Evolutionary conservation across 768 basidiomycete species (phyloP), one percentile per base, ranked within the genome.

Genomic region (Trametes meyenii): DNA sequence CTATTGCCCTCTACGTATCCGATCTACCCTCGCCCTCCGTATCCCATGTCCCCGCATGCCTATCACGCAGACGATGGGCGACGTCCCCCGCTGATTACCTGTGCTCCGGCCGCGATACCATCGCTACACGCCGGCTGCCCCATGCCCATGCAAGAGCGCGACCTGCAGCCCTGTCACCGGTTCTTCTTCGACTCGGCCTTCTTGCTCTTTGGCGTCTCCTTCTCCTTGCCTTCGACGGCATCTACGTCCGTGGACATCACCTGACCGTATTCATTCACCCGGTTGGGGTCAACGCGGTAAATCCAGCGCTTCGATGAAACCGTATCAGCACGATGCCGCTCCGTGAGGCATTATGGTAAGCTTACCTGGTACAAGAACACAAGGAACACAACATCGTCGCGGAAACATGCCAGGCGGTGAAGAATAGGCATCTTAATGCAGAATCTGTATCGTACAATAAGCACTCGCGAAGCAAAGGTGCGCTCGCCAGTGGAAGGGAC

Each of bases 401-500:
- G 84, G 86, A 92, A 93, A 74, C 90, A 92, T 4, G 90, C 90
- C 58, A 98, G 78, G 58, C 96, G 88, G 72, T 98, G 96, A 46
- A 98, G 81, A 70, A 90, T 85, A 35, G 96, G 96, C 96, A 98
- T 98, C 78, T 93, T 93, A 78, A 96, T 96, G 70, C 91, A 92
- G 74, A 96, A 94, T 38, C 92, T 94, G 67, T 38, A 60, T 54
- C 13, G 24, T 38, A 26, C 10, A 19, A 16, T 64, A 4, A 66
- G 62, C 50, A 46, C 13, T 40, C 36, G 26, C 21, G 13, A 44
- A 13, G 23, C 48, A 43, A 24, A 21, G 12, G 21, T 10, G n/a
- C 16, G 44, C 16, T 4, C 5, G 24, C 33, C 16, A 21, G 39
- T n/a, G 62, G 54, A 53, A 26, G 17, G 43, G 46, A 69, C 89